Evolutionary conservation across 179 eudicot species (phyloP).

Genomic region (Amaranthus tricolor): DNA sequence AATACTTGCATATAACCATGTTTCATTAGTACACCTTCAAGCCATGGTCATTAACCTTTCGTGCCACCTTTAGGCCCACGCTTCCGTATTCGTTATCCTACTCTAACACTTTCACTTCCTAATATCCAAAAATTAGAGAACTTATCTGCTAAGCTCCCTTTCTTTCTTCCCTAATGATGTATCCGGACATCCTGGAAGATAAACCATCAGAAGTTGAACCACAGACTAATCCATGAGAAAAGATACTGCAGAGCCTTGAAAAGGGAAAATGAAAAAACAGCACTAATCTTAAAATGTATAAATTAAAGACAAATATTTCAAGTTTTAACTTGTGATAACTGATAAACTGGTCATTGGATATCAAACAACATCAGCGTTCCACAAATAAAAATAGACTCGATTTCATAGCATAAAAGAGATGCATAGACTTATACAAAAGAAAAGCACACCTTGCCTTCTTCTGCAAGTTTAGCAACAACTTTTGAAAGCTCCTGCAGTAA

Average conservation of each 20-base stretch:
- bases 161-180: no score
- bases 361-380: background rate
- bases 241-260: background rate
- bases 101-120: no score
- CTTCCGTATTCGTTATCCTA: no score
- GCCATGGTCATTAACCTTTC: no score
- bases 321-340: background rate
- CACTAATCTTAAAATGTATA: background rate
- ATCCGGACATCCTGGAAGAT: no score
- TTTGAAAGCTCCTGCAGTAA: constrained; percentile 73
- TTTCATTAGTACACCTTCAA: no score
- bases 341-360: constrained; percentile 3
- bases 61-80: no score
- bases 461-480: constrained; percentile 82
- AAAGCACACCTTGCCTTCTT: constrained; percentile 85
- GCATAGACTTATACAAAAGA: background rate
- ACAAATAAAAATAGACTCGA: background rate
- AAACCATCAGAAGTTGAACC: background rate
- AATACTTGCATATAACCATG: no score
- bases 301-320: background rate
- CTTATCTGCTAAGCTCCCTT: no score
- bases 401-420: background rate
- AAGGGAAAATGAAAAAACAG: background rate
- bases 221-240: background rate
- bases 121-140: no score